Evolutionary conservation across 257 asterid species (phyloP).

Genomic region (Solanum paucissectum): DNA sequence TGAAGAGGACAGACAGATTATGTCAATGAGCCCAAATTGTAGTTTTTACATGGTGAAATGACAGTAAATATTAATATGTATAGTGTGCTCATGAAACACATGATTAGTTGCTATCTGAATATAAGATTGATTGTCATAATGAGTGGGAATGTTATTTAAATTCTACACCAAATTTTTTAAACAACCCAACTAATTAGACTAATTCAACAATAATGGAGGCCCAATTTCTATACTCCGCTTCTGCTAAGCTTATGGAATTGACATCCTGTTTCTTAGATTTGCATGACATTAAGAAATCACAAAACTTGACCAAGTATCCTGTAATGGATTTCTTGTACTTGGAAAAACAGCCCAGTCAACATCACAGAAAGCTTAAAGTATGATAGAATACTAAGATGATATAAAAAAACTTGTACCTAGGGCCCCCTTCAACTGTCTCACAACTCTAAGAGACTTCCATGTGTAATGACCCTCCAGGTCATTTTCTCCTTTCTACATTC

Average conservation of each 20-base stretch:
- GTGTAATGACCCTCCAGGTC: no score
- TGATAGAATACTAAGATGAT: no score
- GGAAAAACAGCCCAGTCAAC: no score
- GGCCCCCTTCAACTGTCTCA: no score
- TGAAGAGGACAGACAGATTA: background rate
- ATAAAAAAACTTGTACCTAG: no score
- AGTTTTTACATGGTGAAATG: background rate
- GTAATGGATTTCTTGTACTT: background rate
- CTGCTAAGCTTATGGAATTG: background rate
- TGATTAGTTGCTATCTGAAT: background rate
- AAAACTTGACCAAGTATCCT: background rate
- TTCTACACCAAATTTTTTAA: background rate
- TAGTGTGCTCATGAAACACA: background rate
- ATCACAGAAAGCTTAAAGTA: no score
- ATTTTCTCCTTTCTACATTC: no score
- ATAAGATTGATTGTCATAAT: background rate
- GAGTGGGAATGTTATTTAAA: background rate
- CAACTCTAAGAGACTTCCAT: no score
- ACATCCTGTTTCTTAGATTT: background rate
- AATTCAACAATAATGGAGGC: background rate
- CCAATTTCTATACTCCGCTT: background rate
- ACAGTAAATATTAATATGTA: no score
- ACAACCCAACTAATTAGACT: background rate
- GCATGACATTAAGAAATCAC: background rate
- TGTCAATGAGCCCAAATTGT: background rate